Base-by-base conservation (phyloP, 2,329 filamentous ascomycete genomes). In the Zymoseptoria tritici region DNA sequence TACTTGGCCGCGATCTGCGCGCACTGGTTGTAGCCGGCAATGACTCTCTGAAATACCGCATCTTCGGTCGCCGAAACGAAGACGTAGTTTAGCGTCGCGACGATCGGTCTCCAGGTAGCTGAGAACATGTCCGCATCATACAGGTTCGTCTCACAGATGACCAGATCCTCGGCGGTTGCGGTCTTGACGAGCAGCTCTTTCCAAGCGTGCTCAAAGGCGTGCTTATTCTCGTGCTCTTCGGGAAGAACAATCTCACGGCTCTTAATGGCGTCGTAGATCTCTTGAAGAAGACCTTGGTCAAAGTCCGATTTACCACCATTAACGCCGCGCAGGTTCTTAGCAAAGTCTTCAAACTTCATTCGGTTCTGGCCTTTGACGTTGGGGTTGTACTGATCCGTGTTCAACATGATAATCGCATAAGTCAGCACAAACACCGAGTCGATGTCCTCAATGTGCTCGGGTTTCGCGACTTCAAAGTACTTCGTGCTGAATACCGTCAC, bases 1-100 rank as follows among this genome's bases (percentile, higher is more conserved):
- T 97, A 93, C 70, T 86, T 89, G 7, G 90, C 86, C 5, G 94
- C 93, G 66, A 99, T 96, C 61, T 90, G 88, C 19, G 94, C 92
- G 73, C 93, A 97, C 74, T 99, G 93, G 68, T 96, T 91, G 70
- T 99, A 99, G 1, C 94, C 94, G 54, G 90, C 90, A 26, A 97
- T 91, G 19, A 99, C 89, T 61, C 94, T 85, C 42, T 90, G 90
- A 72, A 96, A 99, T 2, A 99, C 94, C 0, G 93, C 85, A 73
- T 99, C 94, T 70, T 99, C 95, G 0, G 91, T 96, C 16, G 95
- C 95, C 42, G 93, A 97, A 88, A 97, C 96, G 78, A 99, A 99
- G 3, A 99, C 94, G 71, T 97, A 99, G 11, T 94, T 95, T 57
- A 99, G 79, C 0, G 95, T 97, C 3, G 94, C 92, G 46, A 99